A percentile compares a stretch with the other conserved stretches of the same genome.
Evolutionary conservation across 2,329 filamentous ascomycete genomes (phyloP).

Genomic region (Elsinoe perseae): DNA sequence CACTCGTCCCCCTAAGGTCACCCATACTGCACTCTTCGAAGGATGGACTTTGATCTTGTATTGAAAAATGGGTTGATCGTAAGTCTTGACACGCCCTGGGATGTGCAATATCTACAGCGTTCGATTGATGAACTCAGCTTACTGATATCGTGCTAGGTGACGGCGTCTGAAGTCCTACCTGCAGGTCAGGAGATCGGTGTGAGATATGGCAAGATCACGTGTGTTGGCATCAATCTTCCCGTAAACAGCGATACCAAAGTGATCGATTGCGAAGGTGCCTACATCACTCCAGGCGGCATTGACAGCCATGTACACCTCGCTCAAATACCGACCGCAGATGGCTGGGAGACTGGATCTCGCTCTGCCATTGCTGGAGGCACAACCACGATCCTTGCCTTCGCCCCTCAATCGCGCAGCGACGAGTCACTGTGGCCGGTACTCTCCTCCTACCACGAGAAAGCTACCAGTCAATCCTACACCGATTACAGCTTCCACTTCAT

Average conservation of each 20-base stretch:
- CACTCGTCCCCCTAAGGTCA: not conserved
- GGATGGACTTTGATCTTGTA: conserved; percentile 34
- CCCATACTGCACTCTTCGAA: not conserved
- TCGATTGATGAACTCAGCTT: not conserved
- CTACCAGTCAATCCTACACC: conserved; percentile 42
- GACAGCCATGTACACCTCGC: conserved; percentile 45
- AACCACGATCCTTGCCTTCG: conserved; percentile 53
- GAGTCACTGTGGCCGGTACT: conserved; percentile 41
- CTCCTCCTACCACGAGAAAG: conserved; percentile 40
- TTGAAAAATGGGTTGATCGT: conserved; percentile 39
- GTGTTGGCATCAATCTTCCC: conserved; percentile 36
- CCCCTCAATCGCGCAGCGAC: conserved; percentile 44
- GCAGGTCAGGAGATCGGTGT: conserved; percentile 42
- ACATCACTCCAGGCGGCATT: conserved; percentile 42
- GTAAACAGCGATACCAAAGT: conserved; percentile 28
- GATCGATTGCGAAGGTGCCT: conserved; percentile 41
- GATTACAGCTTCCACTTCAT: conserved; percentile 53
- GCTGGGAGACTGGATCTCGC: conserved; percentile 44
- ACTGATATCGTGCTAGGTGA: conserved; percentile 31
- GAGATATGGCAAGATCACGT: conserved; percentile 39
- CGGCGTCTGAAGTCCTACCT: conserved; percentile 40
- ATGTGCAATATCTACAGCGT: not conserved
- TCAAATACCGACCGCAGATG: conserved; percentile 36
- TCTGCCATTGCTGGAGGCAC: conserved; percentile 52
- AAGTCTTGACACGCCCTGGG: conserved; percentile 15